Evolutionary conservation across 164 flowering plant genomes (phyloP).

Genomic region (Buxus sempervirens): DNA sequence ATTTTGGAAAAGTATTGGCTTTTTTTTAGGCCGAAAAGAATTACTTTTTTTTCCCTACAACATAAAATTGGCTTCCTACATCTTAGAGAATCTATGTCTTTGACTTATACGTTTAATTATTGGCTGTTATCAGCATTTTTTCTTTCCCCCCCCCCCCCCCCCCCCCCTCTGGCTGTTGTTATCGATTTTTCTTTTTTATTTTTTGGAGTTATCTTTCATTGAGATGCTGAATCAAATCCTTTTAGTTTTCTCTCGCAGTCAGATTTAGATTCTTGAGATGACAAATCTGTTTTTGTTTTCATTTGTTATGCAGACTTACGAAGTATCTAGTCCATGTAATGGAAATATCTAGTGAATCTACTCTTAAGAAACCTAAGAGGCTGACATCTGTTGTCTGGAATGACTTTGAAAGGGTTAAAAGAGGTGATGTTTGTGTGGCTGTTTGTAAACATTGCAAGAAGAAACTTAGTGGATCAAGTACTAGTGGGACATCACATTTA

Average conservation of each 20-base stretch:
- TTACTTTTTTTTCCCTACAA: too few relatives aligned
- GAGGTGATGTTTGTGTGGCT: constrained; percentile 60
- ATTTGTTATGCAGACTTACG: constrained; percentile 23
- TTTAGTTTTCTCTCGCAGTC: neutral
- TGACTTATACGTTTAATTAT: too few relatives aligned
- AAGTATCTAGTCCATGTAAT: too few relatives aligned
- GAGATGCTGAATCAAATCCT: neutral
- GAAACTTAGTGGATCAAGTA: constrained; percentile 76
- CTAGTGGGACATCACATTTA: too few relatives aligned
- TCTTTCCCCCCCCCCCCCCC: too few relatives aligned
- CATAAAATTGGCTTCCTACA: too few relatives aligned
- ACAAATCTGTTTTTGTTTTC: neutral
- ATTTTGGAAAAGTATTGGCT: too few relatives aligned
- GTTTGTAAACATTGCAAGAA: constrained; percentile 75
- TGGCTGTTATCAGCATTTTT: too few relatives aligned
- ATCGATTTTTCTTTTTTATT: neutral
- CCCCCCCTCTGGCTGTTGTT: too few relatives aligned
- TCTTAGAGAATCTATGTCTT: too few relatives aligned
- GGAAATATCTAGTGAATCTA: constrained; percentile 37
- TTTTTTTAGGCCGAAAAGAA: too few relatives aligned
- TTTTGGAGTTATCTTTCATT: too few relatives aligned
- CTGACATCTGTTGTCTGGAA: constrained; percentile 69
- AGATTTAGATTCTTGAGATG: neutral
- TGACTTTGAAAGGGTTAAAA: constrained; percentile 67
- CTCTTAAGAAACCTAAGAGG: constrained; percentile 57